These are phyloP conservation scores for Fusarium succisae DNA, from an alignment of 2,329 filamentous ascomycete species.

Conservation along the genomic window DNA sequence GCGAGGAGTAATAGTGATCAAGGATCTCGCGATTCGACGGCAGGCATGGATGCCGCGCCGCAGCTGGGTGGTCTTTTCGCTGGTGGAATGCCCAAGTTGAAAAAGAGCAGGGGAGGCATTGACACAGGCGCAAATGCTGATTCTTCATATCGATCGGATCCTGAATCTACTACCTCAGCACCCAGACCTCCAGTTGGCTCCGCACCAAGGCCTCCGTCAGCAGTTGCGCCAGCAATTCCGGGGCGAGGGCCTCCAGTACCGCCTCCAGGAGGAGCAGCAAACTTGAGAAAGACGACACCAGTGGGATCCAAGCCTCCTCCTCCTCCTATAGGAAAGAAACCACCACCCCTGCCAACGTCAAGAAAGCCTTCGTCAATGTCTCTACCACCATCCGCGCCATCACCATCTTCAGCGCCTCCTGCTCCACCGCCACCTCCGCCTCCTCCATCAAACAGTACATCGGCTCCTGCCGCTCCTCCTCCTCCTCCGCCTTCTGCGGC, in stretches of 20 bases:
- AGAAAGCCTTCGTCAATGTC: conserved; percentile 63
- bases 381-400: conserved; percentile 47
- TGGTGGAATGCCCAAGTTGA: conserved; percentile 94
- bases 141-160: conserved; percentile 82
- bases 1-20: conserved; percentile 87
- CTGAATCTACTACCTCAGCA: conserved; percentile 56
- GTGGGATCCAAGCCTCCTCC: conserved; percentile 69
- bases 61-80: conserved; percentile 90
- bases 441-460: conserved; percentile 51
- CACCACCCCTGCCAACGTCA: conserved; percentile 68
- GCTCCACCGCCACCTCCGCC: conserved; percentile 53
- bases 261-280: conserved; percentile 55
- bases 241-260: conserved; percentile 45
- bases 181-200: conserved; percentile 67
- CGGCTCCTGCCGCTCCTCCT: conserved; percentile 54
- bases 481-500: conserved; percentile 50
- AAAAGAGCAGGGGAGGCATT: conserved; percentile 83
- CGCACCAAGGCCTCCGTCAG: conserved; percentile 62
- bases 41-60: conserved; percentile 69
- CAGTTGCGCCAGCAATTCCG: conserved; percentile 31
- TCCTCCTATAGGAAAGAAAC: conserved; percentile 81
- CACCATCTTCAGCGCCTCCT: conserved; percentile 46
- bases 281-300: conserved; percentile 67
- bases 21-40: conserved; percentile 56
- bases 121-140: conserved; percentile 70